A percentile compares a stretch with the other conserved stretches of the same genome.
Conservation (phyloP, 2,329 filamentous ascomycete genomes). For the Xylariaceae sp. region DNA sequence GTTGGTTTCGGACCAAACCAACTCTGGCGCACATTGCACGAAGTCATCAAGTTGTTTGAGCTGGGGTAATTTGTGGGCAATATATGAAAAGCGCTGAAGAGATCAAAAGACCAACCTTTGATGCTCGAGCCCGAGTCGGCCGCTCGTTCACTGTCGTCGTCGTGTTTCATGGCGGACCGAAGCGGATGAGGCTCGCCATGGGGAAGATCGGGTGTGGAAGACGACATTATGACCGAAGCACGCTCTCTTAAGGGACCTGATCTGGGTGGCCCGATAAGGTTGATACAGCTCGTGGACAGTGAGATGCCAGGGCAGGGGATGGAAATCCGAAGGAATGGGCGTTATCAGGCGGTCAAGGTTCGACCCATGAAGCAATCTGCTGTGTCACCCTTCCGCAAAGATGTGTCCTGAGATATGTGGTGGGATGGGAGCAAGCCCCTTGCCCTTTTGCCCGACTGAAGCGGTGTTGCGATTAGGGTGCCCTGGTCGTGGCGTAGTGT, state of each 20-base stretch:
- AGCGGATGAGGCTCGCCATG: slow-evolving; percentile 21
- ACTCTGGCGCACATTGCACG: no score
- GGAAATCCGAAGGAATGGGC: slow-evolving; percentile 1
- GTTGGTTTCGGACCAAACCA: no score
- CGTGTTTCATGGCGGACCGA: slow-evolving; percentile 30
- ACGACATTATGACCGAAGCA: slow-evolving; percentile 19
- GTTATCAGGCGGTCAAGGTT: slow-evolving; percentile 6
- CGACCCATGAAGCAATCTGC: background rate
- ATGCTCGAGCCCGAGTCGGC: slow-evolving; percentile 18
- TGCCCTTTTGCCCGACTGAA: no score
- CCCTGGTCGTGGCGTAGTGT: no score
- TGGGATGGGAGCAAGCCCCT: no score
- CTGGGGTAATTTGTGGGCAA: background rate
- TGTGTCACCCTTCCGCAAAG: no score
- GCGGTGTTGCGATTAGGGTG: no score
- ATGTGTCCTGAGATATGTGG: no score
- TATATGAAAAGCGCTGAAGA: slow-evolving; percentile 1
- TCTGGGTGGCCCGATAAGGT: no score
- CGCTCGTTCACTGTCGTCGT: slow-evolving; percentile 27
- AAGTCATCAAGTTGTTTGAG: no score
- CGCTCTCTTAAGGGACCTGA: no score
- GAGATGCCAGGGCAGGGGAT: background rate
- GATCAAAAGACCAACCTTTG: slow-evolving; percentile 26
- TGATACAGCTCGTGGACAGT: background rate
- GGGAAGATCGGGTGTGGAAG: slow-evolving; percentile 21